phyloP scores from a whole-genome alignment of 495 filamentous ascomycete species.

The Podospora pseudocomata region DNA sequence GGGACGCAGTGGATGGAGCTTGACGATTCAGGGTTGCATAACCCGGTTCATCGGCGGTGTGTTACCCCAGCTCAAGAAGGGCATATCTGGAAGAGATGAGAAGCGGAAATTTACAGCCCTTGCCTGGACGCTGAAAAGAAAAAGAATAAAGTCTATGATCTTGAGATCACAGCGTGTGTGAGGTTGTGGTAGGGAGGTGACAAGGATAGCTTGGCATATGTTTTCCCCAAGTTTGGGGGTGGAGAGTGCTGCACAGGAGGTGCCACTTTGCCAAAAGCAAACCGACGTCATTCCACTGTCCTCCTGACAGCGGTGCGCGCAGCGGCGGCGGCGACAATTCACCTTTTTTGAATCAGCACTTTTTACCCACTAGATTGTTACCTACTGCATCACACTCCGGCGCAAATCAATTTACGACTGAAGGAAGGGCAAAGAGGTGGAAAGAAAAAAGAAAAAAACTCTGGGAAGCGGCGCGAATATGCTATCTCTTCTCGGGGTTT shows the following conservation, averaged over 20 bases:
- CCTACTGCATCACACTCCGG: too few species aligned
- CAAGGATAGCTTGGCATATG: background rate
- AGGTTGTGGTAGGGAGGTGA: background rate
- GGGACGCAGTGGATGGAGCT: background rate
- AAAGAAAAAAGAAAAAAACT: too few species aligned
- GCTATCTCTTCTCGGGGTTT: too few species aligned
- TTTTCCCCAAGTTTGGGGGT: background rate
- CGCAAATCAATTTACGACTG: too few species aligned
- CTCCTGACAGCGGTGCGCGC: background rate
- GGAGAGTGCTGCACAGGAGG: background rate
- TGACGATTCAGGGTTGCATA: background rate
- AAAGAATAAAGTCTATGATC: background rate
- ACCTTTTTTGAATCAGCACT: too few species aligned
- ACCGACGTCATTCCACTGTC: slow-evolving; percentile 27
- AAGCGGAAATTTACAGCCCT: background rate
- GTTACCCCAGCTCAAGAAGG: too few species aligned
- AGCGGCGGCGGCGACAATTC: background rate
- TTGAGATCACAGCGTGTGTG: background rate
- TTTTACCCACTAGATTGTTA: too few species aligned
- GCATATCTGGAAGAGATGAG: background rate
- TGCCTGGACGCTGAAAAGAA: too few species aligned
- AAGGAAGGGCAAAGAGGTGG: too few species aligned
- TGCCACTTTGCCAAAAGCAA: background rate
- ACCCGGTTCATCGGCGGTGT: background rate
- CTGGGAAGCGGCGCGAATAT: too few species aligned